Conservation (phyloP, 2,329 filamentous ascomycete genomes). For the Microdochium nivale region DNA sequence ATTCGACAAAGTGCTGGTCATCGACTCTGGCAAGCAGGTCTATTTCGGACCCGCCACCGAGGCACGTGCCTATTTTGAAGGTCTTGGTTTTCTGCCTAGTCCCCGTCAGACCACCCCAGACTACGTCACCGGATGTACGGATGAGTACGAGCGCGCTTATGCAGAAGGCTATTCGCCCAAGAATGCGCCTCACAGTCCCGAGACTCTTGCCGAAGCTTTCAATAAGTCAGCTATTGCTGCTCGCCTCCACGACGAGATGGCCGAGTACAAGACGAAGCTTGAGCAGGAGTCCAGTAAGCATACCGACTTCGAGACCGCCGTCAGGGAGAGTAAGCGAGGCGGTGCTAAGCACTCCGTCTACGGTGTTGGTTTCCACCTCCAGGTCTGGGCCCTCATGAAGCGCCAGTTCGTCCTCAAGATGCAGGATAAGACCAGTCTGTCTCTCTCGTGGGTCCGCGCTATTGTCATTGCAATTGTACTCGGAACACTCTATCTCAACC, state of each 20-base stretch:
- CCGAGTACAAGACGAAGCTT: slow-evolving; percentile 55
- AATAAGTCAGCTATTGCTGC: slow-evolving; percentile 51
- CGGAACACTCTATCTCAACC: slow-evolving; percentile 70
- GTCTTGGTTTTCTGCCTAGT: slow-evolving; percentile 64
- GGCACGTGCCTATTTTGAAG: slow-evolving; percentile 67
- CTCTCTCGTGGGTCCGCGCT: slow-evolving; percentile 58
- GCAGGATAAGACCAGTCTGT: slow-evolving; percentile 73
- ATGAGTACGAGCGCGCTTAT: slow-evolving; percentile 76
- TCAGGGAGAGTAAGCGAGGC: slow-evolving; percentile 70
- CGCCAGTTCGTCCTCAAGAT: slow-evolving; percentile 80
- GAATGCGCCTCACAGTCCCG: slow-evolving; percentile 61
- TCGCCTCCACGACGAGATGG: slow-evolving; percentile 56
- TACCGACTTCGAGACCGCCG: slow-evolving; percentile 69
- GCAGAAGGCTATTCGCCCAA: slow-evolving; percentile 54
- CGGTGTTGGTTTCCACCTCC: slow-evolving; percentile 72
- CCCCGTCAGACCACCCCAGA: slow-evolving; percentile 75
- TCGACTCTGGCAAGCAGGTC: slow-evolving; percentile 66
- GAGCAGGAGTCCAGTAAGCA: slow-evolving; percentile 57
- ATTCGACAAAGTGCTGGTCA: slow-evolving; percentile 79
- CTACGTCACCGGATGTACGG: slow-evolving; percentile 74
- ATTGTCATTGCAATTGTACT: slow-evolving; percentile 71
- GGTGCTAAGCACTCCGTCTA: slow-evolving; percentile 71
- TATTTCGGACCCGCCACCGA: slow-evolving; percentile 64
- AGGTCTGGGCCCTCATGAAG: slow-evolving; percentile 76
- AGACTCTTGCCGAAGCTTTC: slow-evolving; percentile 62